Evolutionary conservation across 1,284 basidiomycete genomes (phyloP), one percentile per base, ranked within the genome.

Genomic region (Pseudozyma pruni): DNA sequence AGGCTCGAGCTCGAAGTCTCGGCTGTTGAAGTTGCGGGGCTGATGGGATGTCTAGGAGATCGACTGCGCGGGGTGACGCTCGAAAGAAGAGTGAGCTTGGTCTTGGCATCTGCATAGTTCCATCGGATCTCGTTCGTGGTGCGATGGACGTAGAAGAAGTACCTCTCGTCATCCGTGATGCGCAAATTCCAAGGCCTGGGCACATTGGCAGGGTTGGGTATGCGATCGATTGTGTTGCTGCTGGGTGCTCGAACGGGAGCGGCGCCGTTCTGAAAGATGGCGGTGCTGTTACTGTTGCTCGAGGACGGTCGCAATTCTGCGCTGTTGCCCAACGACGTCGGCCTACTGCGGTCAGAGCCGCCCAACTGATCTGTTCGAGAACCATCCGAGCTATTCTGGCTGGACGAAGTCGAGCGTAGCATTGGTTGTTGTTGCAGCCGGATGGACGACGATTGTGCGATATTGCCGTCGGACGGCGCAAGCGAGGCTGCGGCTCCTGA

Each of bases 401-500:
- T 50, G 11, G 54, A 58, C 11, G 63, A 63, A 13, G 33, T 27
- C n/a, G 39, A 38, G 19, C 58, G 52, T 6, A 56, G 43, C 53
- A 59, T 53, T 14, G 64, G 40, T 17, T 56, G 58, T 2, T 53
- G 41, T 22, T 52, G 54, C 32, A 34, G 23, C 23, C 45, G 39
- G 59, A 38, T 56, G 4, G 42, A 44, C 10, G 43, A 54, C 16
- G 42, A 52, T 10, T 42, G 38, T 9, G 56, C 34, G 19, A 33
- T 34, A n/a, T 35, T 43, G 37, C 27, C 35, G 6, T 62, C 50
- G 4, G 54, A 16, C 4, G 94, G 94, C 35, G 96, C 84, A 75
- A 97, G 92, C 76, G 89, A 88, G 13, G 92, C 89, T 35, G 88
- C 89, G 79, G 94, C 89, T 33, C 93, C 93, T 2, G 94, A 97